These are phyloP conservation scores for Pseudogymnoascus destructans DNA, from an alignment of 2,329 filamentous ascomycete species.

Conservation along the genomic window DNA sequence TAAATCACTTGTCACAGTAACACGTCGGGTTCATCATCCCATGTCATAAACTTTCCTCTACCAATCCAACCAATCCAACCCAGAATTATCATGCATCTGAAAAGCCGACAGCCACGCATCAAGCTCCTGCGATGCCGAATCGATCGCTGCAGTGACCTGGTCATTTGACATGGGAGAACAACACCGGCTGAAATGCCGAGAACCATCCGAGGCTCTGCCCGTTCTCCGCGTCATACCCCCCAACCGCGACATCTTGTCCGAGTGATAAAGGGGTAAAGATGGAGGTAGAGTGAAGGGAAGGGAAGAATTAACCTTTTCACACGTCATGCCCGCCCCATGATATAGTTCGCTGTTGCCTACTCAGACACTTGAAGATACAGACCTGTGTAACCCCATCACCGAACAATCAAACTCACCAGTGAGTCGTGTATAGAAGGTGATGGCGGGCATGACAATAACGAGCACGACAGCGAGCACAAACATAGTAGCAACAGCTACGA, in stretches of 20 bases:
- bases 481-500: too few species aligned
- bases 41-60: constrained; percentile 5
- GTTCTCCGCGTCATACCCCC: constrained; percentile 12
- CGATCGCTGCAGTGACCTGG: constrained; percentile 53
- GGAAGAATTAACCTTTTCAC: too few species aligned
- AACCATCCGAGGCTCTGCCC: constrained; percentile 12
- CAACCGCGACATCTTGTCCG: constrained; percentile 4
- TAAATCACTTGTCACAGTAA: background rate
- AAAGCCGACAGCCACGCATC: constrained; percentile 26
- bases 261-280: too few species aligned
- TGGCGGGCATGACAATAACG: too few species aligned
- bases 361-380: too few species aligned
- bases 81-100: constrained; percentile 19
- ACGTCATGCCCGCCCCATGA: too few species aligned
- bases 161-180: constrained; percentile 60
- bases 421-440: too few species aligned
- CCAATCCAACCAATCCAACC: constrained; percentile 23
- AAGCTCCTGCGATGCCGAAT: constrained; percentile 47
- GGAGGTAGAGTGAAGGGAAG: too few species aligned
- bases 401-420: too few species aligned
- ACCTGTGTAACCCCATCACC: too few species aligned
- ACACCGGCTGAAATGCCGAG: constrained; percentile 34
- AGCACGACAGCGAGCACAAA: too few species aligned
- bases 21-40: background rate
- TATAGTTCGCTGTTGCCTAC: too few species aligned